Base-by-base conservation (phyloP, 2,329 filamentous ascomycete species). In the Chaetomium sp. region DNA sequence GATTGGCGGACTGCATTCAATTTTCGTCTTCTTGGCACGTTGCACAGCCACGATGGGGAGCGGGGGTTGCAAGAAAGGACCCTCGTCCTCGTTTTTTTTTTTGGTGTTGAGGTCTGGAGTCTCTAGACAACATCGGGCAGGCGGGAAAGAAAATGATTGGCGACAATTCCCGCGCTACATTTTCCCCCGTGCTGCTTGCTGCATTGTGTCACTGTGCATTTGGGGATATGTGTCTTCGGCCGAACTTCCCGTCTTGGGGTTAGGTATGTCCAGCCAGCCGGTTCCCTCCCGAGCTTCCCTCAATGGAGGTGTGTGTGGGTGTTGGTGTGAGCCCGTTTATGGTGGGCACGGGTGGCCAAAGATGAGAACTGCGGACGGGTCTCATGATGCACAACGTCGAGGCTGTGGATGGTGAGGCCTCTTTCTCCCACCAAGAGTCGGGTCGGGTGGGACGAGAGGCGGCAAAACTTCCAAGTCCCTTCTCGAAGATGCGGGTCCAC, bases 11-110 rank as follows among this genome's bases (percentile, higher is more conserved):
- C 10, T 42, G 35, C 35, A 19, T 19, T 42, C 3, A 42, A 42
- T 42, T 42, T 42, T 42, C 19, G 53, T 23, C 16, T 19, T 45
- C 61, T 64, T 64, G 62, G 62, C 62, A 42, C 16, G 31, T 38
- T 60, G 62, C 62, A 64, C 62, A 64, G 62, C 62, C 62, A 62
- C 60, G 19, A 16, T 57, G 38, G 21, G 2, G 23, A 57, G 60
- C 42, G 60, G 60, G 60, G 60, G 35, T 19, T 42, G 35, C 35
- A 19, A 50, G 53, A 4, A n/a, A 4, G n/a, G 21, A 16, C 23
- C 49, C 31, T 42, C 49, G 23, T 29, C 47, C 35, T 60, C 31
- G 49, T 54, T 29, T 31, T 59, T n/a, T 29, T 54, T 59, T n/a
- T 29, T 54, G 49, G 58, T 38, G 58, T 50, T 60, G 57, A 60